phyloP scores from a whole-genome alignment of 495 filamentous ascomycete genomes.

The Xanthoparmelia taractica region DNA sequence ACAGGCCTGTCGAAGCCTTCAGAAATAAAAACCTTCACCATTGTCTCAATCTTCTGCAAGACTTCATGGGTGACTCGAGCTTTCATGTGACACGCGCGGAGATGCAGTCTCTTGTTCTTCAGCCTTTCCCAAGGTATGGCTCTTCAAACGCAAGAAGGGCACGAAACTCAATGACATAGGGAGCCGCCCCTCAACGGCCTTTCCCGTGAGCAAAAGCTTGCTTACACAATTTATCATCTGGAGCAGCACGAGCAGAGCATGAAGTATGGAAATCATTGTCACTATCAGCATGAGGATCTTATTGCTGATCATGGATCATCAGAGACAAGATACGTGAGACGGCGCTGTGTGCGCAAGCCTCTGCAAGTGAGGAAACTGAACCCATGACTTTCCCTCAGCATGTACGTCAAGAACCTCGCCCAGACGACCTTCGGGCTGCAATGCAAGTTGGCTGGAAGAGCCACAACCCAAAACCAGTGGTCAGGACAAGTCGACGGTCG shows the following conservation, averaged over 20 bases:
- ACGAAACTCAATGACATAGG: background rate
- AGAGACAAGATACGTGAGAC: slow-evolving; percentile 15
- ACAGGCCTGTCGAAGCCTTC: background rate
- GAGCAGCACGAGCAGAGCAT: slow-evolving; percentile 14
- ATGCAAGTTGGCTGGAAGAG: slow-evolving; percentile 13
- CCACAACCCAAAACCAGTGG: slow-evolving; percentile 14
- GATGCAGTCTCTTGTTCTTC: slow-evolving; percentile 7
- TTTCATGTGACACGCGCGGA: background rate
- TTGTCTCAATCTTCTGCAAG: background rate
- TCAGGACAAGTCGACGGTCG: slow-evolving; percentile 10
- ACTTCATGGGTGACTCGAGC: background rate
- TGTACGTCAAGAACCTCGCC: slow-evolving; percentile 1
- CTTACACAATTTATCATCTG: background rate
- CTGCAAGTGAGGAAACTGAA: slow-evolving; percentile 4
- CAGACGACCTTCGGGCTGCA: slow-evolving; percentile 6
- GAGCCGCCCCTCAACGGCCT: background rate
- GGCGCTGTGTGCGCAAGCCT: slow-evolving; percentile 6
- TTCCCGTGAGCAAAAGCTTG: slow-evolving; percentile 4
- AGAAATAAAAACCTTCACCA: background rate
- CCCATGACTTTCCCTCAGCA: background rate
- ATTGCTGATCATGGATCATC: background rate
- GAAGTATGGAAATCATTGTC: background rate
- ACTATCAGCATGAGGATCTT: background rate
- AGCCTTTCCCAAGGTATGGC: slow-evolving; percentile 10
- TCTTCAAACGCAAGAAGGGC: too few species aligned